Conservation (phyloP, 192 early-diverging fungal genomes). For the Jimgerdemannia lactiflua region DNA sequence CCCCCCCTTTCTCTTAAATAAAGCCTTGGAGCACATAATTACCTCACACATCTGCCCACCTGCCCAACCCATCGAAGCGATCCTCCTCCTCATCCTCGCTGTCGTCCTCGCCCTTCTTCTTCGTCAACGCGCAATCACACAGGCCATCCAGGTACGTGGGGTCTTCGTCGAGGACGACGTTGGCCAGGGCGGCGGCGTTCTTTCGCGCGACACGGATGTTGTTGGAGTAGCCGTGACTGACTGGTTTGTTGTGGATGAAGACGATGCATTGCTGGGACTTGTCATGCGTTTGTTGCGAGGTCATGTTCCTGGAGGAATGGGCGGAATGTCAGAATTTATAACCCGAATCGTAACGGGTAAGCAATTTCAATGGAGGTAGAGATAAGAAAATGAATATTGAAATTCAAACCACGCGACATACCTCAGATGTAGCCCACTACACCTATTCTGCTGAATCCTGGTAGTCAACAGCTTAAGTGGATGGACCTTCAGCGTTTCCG, state of each 20-base stretch:
- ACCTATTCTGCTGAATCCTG: conserved; percentile 39
- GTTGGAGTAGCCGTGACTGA: conserved; percentile 21
- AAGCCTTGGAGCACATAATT: too few relatives aligned
- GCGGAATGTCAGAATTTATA: too few relatives aligned
- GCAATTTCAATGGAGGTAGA: too few relatives aligned
- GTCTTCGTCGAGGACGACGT: conserved; percentile 26
- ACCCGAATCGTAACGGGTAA: too few relatives aligned
- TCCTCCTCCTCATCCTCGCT: not conserved
- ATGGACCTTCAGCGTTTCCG: conserved; percentile 42
- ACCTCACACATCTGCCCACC: not conserved
- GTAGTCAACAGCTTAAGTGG: conserved; percentile 34
- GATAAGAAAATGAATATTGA: too few relatives aligned
- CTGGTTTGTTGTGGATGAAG: conserved; percentile 33
- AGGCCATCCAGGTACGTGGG: conserved; percentile 16
- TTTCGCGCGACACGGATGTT: conserved; percentile 39
- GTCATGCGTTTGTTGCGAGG: conserved; percentile 8
- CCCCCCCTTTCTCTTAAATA: too few relatives aligned
- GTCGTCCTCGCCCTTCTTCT: not conserved
- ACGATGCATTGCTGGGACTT: conserved; percentile 34
- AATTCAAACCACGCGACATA: not conserved
- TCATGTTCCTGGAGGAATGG: conserved; percentile 24
- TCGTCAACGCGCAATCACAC: conserved; percentile 25
- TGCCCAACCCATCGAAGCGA: not conserved
- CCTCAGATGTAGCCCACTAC: conserved; percentile 20
- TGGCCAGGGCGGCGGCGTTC: conserved; percentile 31